Percentiles rank a stretch among this genome's conserved stretches.
Conservation (phyloP, 2,329 filamentous ascomycete genomes). For the Calonectria pseudoreteaudii region DNA sequence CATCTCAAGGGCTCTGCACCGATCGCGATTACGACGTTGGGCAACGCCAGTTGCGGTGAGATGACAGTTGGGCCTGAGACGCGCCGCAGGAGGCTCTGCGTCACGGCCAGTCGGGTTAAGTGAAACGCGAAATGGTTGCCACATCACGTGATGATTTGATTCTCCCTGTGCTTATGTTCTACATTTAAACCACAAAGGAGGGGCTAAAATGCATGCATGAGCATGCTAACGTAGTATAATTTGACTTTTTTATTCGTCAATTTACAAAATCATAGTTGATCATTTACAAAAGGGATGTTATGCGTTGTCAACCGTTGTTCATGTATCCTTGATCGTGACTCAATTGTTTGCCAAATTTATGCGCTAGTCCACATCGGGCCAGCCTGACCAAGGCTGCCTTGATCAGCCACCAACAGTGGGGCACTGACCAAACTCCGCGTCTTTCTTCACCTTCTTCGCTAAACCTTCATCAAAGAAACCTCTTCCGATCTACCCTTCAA, state of each 20-base stretch:
- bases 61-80: neutral
- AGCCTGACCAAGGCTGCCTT: constrained; percentile 24
- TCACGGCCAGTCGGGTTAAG: constrained; percentile 16
- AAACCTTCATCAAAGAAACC: constrained; percentile 5
- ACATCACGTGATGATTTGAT: constrained; percentile 39
- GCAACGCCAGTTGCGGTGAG: neutral
- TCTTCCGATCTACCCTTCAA: neutral
- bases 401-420: constrained; percentile 32
- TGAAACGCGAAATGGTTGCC: constrained; percentile 46
- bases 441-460: constrained; percentile 11
- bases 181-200: neutral
- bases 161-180: neutral
- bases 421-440: constrained; percentile 29
- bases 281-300: neutral
- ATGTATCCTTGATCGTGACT: neutral
- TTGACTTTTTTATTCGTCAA: neutral
- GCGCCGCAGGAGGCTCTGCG: constrained; percentile 24
- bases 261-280: neutral
- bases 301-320: neutral
- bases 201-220: neutral
- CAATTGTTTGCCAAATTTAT: neutral
- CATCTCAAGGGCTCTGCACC: neutral
- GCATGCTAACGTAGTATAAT: neutral
- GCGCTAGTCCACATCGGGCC: constrained; percentile 30
- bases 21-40: neutral